Evolutionary conservation across 352 stramenopile species (phyloP), one percentile per base, ranked within the genome.

Genomic region (Pythium scleroteichum): DNA sequence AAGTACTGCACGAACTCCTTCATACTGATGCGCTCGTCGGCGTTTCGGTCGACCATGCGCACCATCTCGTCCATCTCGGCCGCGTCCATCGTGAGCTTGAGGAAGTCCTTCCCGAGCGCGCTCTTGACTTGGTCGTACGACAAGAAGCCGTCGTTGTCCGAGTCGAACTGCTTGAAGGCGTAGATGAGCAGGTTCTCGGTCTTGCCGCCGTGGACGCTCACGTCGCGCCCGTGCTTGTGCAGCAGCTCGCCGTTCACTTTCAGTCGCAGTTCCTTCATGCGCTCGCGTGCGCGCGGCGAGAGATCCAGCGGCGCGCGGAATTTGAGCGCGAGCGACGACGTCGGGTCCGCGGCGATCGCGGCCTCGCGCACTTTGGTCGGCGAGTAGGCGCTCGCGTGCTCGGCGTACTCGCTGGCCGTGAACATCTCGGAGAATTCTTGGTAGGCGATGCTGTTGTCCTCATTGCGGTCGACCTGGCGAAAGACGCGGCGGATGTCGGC

Each of bases 1-100:
- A 93, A 90, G 58, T 91, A 93, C 49, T 85, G 81, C 51, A 90
- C 79, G 53, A 93, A 93, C 59, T 93, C 84, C 23, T 85, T 84
- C 68, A 90, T 81, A 60, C 79, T 90, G 59, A 93, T 89, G 55
- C 79, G 68, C 40, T 83, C 66, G 55, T 92, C 83, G 22, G 76
- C 62, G 53, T 92, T 88, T 44, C 63, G 73, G 57, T 93, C 84
- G 64, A 92, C 87, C 40, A 90, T 72, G 32, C 73, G 71, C 19
- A 92, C 52, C 82, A 93, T 92, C 59, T 88, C 84, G 35, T 81
- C 69, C 73, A 92, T 79, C 20, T 91, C 84, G 35, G 14, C 39
- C 10, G 70, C 20, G 20, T 69, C 62, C 38, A 93, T 87, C 9
- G 71, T 56, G 4, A 93, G 61, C 58, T 87, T 71, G 32, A 93